Evolutionary conservation across 805 yeast species (phyloP).

Genomic region (Yamadazyma phyllophila): DNA sequence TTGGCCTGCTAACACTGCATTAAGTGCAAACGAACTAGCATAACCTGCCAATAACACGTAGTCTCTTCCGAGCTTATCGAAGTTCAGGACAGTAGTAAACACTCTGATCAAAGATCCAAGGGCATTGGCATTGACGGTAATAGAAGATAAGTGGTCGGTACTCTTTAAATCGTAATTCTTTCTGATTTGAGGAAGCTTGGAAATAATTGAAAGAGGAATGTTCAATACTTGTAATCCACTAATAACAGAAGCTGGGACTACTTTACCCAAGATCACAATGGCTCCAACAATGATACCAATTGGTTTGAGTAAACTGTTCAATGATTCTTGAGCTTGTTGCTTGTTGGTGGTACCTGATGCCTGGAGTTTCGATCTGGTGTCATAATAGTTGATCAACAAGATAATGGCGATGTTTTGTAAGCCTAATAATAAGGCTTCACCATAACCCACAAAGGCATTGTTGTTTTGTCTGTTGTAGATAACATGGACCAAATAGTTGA

Average conservation of each 20-base stretch:
- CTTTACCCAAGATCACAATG: slow-evolving; percentile 27
- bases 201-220: slow-evolving; percentile 37
- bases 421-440: slow-evolving; percentile 39
- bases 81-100: slow-evolving; percentile 37
- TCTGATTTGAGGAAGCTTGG: slow-evolving; percentile 41
- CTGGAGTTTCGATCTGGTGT: slow-evolving; percentile 19
- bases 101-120: slow-evolving; percentile 39
- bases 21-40: slow-evolving; percentile 31
- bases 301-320: slow-evolving; percentile 24
- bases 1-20: slow-evolving; percentile 37
- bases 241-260: slow-evolving; percentile 29
- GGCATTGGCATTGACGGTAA: slow-evolving; percentile 41
- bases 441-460: slow-evolving; percentile 37
- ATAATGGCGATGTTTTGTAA: slow-evolving; percentile 38
- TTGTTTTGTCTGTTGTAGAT: slow-evolving; percentile 35
- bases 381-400: slow-evolving; percentile 34
- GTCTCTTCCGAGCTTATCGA: slow-evolving; percentile 28
- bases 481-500: slow-evolving; percentile 38
- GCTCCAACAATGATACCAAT: slow-evolving; percentile 25
- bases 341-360: slow-evolving; percentile 16
- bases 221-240: slow-evolving; percentile 32
- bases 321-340: slow-evolving; percentile 16
- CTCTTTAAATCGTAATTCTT: slow-evolving; percentile 33
- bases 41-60: slow-evolving; percentile 39
- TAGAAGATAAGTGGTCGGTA: slow-evolving; percentile 34